Evolutionary conservation across 331 rosid genomes (phyloP).

Genomic region (Phaseolus coccineus): DNA sequence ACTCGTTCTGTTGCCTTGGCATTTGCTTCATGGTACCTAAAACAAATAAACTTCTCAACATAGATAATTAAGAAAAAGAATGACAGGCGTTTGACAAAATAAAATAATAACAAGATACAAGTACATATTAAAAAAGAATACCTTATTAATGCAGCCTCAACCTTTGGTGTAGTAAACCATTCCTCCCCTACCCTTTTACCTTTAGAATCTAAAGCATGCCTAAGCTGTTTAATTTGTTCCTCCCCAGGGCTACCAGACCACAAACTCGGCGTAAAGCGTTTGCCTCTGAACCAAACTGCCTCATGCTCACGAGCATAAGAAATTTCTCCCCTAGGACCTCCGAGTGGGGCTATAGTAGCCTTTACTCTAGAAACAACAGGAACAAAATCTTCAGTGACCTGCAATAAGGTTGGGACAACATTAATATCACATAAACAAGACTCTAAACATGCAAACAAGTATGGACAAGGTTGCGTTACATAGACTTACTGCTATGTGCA

Average conservation of each 20-base stretch:
- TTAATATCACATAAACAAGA: conserved; percentile 23
- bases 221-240: conserved; percentile 84
- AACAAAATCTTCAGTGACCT: conserved; percentile 86
- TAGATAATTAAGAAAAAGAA: conserved; percentile 32
- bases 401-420: conserved; percentile 37
- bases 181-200: conserved; percentile 95
- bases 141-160: conserved; percentile 90
- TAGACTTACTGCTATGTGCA: conserved; percentile 72
- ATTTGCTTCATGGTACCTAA: conserved; percentile 86
- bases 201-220: conserved; percentile 90
- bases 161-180: conserved; percentile 89
- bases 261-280: conserved; percentile 70
- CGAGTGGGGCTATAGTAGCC: conserved; percentile 78
- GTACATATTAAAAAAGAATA: conserved; percentile 20
- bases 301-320: conserved; percentile 85
- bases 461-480: conserved; percentile 22
- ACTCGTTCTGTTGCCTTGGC: conserved; percentile 79
- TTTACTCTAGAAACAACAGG: conserved; percentile 85
- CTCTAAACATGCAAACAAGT: conserved; percentile 23
- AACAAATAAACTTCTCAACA: conserved; percentile 36
- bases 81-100: conserved; percentile 4
- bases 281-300: conserved; percentile 98
- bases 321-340: conserved; percentile 96
- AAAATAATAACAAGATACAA: not conserved
- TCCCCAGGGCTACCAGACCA: conserved; percentile 91